Evolutionary conservation across 495 filamentous ascomycete species (phyloP).

Genomic region (Margaritispora aquatica): DNA sequence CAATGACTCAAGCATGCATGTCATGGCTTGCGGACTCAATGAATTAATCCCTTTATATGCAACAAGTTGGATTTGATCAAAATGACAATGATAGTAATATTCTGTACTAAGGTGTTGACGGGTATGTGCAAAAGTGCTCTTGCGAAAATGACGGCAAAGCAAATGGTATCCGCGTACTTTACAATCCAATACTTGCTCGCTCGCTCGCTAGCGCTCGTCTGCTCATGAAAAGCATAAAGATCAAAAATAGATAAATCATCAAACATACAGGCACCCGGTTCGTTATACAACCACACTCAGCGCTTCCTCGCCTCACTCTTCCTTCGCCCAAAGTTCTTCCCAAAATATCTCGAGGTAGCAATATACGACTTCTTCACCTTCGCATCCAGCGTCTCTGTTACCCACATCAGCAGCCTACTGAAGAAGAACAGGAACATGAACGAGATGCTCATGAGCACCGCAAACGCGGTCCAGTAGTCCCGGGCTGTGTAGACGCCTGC

Average conservation of each 20-base stretch:
- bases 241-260: not conserved
- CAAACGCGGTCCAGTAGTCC: conserved; percentile 71
- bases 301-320: not conserved
- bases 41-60: no score
- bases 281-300: not conserved
- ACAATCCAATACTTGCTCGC: not conserved
- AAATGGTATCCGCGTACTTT: not conserved
- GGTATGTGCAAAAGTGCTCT: not conserved
- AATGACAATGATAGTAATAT: no score
- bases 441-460: conserved; percentile 58
- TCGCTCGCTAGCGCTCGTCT: not conserved
- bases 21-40: no score
- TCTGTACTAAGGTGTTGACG: no score
- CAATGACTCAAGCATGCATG: no score
- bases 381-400: conserved; percentile 44
- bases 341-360: not conserved
- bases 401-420: conserved; percentile 36
- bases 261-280: not conserved
- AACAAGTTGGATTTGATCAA: no score
- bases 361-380: conserved; percentile 2
- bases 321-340: not conserved
- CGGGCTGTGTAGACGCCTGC: conserved; percentile 48
- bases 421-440: conserved; percentile 53
- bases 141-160: not conserved
- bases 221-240: no score